Base-by-base conservation (phyloP, 345 rosid genomes). In the Punica granatum region DNA sequence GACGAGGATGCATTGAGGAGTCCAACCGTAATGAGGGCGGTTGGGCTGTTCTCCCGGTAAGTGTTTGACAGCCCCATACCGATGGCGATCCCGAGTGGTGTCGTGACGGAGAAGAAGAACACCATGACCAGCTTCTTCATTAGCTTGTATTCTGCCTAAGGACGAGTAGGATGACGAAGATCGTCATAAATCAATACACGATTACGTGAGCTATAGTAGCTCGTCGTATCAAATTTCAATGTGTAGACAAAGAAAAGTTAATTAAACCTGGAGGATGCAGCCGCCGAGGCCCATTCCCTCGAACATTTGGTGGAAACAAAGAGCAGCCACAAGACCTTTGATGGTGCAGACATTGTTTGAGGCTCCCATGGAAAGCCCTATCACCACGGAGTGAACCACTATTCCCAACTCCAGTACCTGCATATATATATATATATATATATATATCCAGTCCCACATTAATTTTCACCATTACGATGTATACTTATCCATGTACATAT, bases 401-500 rank as follows among this genome's bases (percentile, higher is more conserved):
- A 84, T 86, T 42, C 92, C 92, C 60, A 90, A 32, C 74, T 90
- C 96, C 77, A 90, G 69, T 12, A 87, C 86, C 86, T 82, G 69
- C 44, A 69, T 58, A 0, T 15, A 18, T 41, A 19, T 1, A 32
- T 44, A n/a, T n/a, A n/a, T 7, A 2, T 30, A 33, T 34, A 32
- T 9, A 64, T 65, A 43, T 0, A 30, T 41, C 18, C n/a, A n/a
- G n/a, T n/a, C 39, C 21, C 36, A 44, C 31, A 53, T 1, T 39
- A 51, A 9, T n/a, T n/a, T n/a, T n/a, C 16, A 25, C 26, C 37
- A 23, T 46, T 8, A 6, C 51, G 19, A 16, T 43, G 13, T 8
- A 43, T 8, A 10, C 9, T 5, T 43, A 4, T 11, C 3, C 18
- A 8, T 43, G 5, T 8, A 46, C 18, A 8, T 46, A 49, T 19